A percentile compares a stretch with the other conserved stretches of the same genome.
Evolutionary conservation across 306 rosid species (phyloP).

Genomic region (Citrullus amarus): DNA sequence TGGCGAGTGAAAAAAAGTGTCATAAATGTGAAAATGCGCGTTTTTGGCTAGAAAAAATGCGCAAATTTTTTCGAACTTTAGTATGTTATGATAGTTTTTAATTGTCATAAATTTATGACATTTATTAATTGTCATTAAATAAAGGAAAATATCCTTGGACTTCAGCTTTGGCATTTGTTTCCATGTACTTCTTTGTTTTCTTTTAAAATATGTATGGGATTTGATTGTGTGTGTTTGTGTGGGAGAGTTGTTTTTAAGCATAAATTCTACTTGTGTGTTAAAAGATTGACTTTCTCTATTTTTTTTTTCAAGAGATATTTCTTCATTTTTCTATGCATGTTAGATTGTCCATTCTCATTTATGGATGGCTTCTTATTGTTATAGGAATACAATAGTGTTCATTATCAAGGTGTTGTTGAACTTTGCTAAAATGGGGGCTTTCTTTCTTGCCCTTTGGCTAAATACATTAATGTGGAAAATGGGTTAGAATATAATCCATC

Average conservation of each 20-base stretch:
- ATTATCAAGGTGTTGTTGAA: neutral
- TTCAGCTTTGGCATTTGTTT: neutral
- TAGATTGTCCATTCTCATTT: neutral
- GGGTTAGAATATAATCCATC: neutral
- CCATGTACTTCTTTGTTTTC: neutral
- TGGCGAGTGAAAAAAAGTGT: too few species aligned
- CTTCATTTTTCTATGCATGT: neutral
- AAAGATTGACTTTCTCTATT: neutral
- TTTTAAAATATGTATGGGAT: neutral
- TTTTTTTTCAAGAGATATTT: neutral
- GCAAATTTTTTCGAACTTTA: too few species aligned
- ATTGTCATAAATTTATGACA: too few species aligned
- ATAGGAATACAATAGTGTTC: neutral
- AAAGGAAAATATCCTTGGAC: neutral
- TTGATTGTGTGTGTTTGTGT: neutral
- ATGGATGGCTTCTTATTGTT: neutral
- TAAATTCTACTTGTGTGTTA: neutral
- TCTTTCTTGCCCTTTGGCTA: slow-evolving; percentile 6
- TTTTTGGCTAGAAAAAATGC: too few species aligned
- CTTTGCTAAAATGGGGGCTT: slow-evolving; percentile 11
- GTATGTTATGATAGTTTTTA: too few species aligned
- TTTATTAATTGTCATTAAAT: too few species aligned
- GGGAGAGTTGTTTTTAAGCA: neutral
- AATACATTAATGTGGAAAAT: slow-evolving; percentile 5
- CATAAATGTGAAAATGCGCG: too few species aligned